phyloP scores from a whole-genome alignment of 1,139 yeast species.

The Eremothecium sinecaudum region DNA sequence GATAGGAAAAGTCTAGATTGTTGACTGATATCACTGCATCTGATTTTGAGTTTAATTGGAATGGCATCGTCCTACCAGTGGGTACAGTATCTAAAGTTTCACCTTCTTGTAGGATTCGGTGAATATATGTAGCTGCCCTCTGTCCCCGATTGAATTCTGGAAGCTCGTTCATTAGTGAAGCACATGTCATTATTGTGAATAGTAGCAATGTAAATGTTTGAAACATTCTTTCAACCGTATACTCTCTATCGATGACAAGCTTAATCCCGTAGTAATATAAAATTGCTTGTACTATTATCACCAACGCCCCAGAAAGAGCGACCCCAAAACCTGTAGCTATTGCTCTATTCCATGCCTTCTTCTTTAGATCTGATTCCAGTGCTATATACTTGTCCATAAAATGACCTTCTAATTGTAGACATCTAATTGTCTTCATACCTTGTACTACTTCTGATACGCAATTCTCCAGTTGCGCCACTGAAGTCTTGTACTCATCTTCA shows the following conservation, averaged over 20 bases:
- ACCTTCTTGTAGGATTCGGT: slow-evolving; percentile 35
- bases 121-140: slow-evolving; percentile 53
- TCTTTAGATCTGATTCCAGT: slow-evolving; percentile 28
- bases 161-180: slow-evolving; percentile 48
- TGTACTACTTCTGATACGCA: slow-evolving; percentile 48
- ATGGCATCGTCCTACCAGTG: slow-evolving; percentile 17
- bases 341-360: slow-evolving; percentile 41
- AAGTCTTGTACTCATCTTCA: slow-evolving; percentile 54
- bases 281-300: slow-evolving; percentile 56
- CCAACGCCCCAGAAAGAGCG: slow-evolving; percentile 45
- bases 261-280: slow-evolving; percentile 68
- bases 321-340: slow-evolving; percentile 49
- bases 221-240: slow-evolving; percentile 48
- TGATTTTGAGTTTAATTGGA: slow-evolving; percentile 14
- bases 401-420: slow-evolving; percentile 42
- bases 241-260: slow-evolving; percentile 49
- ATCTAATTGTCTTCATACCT: slow-evolving; percentile 55
- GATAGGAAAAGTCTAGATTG: slow-evolving; percentile 43
- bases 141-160: slow-evolving; percentile 76
- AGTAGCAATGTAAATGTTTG: slow-evolving; percentile 63
- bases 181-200: slow-evolving; percentile 61
- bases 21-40: slow-evolving; percentile 34
- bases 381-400: slow-evolving; percentile 37
- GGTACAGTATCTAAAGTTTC: slow-evolving; percentile 24
- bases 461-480: slow-evolving; percentile 45